Evolutionary conservation across 1,284 basidiomycete genomes (phyloP), one percentile per base, ranked within the genome.

Genomic region (Pseudozyma sp.): DNA sequence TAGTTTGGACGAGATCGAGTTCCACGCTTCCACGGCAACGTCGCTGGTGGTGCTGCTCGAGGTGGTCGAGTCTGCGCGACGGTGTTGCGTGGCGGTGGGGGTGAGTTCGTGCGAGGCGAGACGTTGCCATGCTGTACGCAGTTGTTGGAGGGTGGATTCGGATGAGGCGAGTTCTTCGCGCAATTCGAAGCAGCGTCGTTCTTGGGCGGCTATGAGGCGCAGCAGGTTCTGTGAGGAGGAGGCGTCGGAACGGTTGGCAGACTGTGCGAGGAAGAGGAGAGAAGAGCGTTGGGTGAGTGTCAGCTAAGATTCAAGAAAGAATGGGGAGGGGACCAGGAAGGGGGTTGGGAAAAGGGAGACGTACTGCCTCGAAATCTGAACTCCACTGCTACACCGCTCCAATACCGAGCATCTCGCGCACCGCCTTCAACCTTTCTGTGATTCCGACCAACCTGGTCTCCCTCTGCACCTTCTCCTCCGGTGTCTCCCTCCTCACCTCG

Each of bases 141-240:
- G 71, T 2, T 50, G 48, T 16, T 62, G 42, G 4, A 74, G 63
- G 9, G 50, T 13, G 0, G 35, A 30, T 53, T 74, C 71, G 45
- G 61, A 51, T 7, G 43, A 10, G 24, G 55, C 8, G 34, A 74
- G 66, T 57, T 74, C 62, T 66, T 85, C 84, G 44, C 84, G 68
- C 17, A 85, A 59, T 34, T 85, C 84, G 50, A 85, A 68, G 34
- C 82, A 83, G 30, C 79, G 80, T 13, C 83, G 68, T 67, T 85
- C 84, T 62, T 84, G 84, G 63, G 81, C 83, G 14, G 84, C 84
- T 16, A 85, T 84, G 37, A 78, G 73, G 42, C 70, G 78, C 9
- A 85, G 59, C 6, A 85, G 58, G 35, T 84, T 81, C 29, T 46
- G 40, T 6, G 58, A 47, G 45, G 42, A 6, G 33, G 52, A 13